A percentile compares a stretch with the other conserved stretches of the same genome.
Evolutionary conservation across 768 basidiomycete genomes (phyloP).

Genomic region (Calocybe cyanea): DNA sequence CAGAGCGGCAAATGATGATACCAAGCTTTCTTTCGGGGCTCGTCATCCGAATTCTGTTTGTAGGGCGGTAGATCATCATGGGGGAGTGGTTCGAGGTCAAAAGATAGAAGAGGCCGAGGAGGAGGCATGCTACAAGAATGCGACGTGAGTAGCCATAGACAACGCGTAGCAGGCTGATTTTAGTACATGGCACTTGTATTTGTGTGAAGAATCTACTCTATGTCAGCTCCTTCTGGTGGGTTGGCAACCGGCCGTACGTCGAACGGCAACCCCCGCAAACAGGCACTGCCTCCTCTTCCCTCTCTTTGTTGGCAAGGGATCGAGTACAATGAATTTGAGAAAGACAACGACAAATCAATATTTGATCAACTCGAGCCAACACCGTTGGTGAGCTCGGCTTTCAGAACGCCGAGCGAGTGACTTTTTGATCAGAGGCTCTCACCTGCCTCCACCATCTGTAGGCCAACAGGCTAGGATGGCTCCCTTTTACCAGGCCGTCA

Average conservation of each 20-base stretch:
- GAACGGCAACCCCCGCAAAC: constrained; percentile 5
- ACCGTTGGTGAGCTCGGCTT: too few species aligned
- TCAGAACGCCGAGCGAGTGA: too few species aligned
- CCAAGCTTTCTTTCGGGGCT: constrained; percentile 44
- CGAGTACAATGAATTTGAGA: too few species aligned
- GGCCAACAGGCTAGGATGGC: too few species aligned
- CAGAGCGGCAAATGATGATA: constrained; percentile 55
- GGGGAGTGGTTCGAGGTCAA: constrained; percentile 16
- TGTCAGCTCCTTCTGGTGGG: constrained; percentile 1
- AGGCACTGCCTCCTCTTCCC: too few species aligned
- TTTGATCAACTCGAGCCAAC: too few species aligned
- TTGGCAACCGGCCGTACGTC: constrained; percentile 5
- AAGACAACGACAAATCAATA: too few species aligned
- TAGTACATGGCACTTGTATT: neutral
- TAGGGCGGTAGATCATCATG: neutral
- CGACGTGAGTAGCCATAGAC: too few species aligned
- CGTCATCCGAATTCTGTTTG: constrained; percentile 11
- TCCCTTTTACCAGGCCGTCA: constrained; percentile 33
- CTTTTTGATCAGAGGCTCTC: neutral
- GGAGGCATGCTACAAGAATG: constrained; percentile 15
- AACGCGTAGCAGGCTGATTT: too few species aligned
- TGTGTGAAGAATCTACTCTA: constrained; percentile 1
- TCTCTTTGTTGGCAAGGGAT: too few species aligned
- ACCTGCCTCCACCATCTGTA: neutral
- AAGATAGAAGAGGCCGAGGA: constrained; percentile 18